Evolutionary conservation across 306 rosid genomes (phyloP).

Genomic region (Sechiopsis laciniata): DNA sequence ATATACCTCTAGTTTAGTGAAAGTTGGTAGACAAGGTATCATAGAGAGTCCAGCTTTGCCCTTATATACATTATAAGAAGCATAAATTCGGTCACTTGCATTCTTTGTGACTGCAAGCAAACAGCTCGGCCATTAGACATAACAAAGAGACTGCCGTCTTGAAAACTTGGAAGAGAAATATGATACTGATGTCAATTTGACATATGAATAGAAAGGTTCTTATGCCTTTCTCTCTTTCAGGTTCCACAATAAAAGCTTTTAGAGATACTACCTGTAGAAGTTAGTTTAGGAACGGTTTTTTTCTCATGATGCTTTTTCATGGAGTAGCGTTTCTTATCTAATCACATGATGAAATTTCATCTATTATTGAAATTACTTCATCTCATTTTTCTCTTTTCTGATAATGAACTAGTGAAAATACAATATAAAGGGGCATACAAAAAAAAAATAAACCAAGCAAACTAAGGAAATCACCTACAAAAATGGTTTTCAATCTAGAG

Average conservation of each 20-base stretch:
- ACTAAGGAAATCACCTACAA: no score
- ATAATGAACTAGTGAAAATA: no score
- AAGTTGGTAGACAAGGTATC: constrained; percentile 70
- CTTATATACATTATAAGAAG: constrained; percentile 64
- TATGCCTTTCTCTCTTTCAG: constrained; percentile 4
- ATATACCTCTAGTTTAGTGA: constrained; percentile 59
- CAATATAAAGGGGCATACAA: no score
- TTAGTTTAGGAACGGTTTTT: background rate
- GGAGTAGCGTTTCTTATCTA: background rate
- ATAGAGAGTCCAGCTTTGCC: constrained; percentile 88
- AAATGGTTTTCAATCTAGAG: no score
- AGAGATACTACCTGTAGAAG: constrained; percentile 1
- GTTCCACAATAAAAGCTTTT: background rate
- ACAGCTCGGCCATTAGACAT: constrained; percentile 4
- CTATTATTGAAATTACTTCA: background rate
- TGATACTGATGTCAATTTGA: background rate
- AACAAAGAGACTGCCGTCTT: background rate
- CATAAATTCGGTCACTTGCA: constrained; percentile 40
- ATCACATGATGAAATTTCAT: background rate
- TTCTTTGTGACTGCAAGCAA: constrained; percentile 40
- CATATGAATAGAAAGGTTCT: background rate
- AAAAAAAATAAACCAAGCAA: no score
- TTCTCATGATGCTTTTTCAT: background rate
- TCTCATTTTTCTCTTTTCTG: background rate
- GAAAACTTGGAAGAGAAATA: background rate